phyloP scores from a whole-genome alignment of 2,329 filamentous ascomycete genomes.

The Hawksworthiomyces lignivorus region DNA sequence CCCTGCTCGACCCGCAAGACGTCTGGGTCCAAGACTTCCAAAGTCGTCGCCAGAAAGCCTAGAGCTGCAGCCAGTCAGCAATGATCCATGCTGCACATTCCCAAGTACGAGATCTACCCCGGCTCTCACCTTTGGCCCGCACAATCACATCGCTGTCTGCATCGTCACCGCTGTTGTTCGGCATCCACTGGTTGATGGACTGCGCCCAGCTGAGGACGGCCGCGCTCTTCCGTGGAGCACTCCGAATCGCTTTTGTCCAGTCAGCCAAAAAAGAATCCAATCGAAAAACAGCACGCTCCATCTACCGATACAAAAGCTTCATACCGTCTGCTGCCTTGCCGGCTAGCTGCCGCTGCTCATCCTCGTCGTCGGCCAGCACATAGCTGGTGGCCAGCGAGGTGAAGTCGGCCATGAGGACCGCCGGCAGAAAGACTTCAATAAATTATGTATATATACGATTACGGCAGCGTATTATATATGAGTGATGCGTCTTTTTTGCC shows the following conservation, averaged over 20 bases:
- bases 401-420: slow-evolving; percentile 18
- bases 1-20: slow-evolving; percentile 43
- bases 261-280: no score
- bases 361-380: slow-evolving; percentile 18
- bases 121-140: slow-evolving; percentile 39
- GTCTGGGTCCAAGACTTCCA: slow-evolving; percentile 38
- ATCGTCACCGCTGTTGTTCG: slow-evolving; percentile 12
- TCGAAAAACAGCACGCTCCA: no score
- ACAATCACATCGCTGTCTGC: slow-evolving; percentile 39
- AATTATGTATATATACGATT: no score
- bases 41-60: slow-evolving; percentile 47
- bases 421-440: not conserved
- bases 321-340: slow-evolving; percentile 15
- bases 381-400: slow-evolving; percentile 17
- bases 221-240: slow-evolving; percentile 15
- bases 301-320: no score
- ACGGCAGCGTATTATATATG: no score
- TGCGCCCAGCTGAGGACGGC: slow-evolving; percentile 19
- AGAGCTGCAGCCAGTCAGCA: slow-evolving; percentile 32
- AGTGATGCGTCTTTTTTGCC: no score
- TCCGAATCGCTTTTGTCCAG: slow-evolving; percentile 12
- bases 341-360: slow-evolving; percentile 14
- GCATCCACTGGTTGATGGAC: slow-evolving; percentile 29
- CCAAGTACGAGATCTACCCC: not conserved
- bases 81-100: no score